A percentile compares a stretch with the other conserved stretches of the same genome.
These are phyloP conservation scores for Irpex sp. DNA, from an alignment of 1,284 basidiomycete genomes.

Conservation along the genomic window DNA sequence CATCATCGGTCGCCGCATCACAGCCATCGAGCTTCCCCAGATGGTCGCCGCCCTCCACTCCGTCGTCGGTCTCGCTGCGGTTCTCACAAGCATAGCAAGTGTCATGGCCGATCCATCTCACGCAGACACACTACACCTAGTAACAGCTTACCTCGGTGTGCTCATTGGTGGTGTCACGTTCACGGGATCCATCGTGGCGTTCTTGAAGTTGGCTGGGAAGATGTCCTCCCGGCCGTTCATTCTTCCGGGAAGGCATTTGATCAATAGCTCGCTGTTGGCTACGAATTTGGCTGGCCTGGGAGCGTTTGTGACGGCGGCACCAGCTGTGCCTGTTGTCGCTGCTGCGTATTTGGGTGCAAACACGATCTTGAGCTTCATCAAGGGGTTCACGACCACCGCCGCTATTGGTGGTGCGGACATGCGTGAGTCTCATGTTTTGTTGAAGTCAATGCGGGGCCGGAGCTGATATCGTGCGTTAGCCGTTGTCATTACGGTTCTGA, in stretches of 20 bases:
- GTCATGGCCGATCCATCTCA: slow-evolving; percentile 68
- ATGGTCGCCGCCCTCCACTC: slow-evolving; percentile 74
- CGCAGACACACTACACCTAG: slow-evolving; percentile 66
- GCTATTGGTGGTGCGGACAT: slow-evolving; percentile 88
- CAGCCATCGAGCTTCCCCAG: slow-evolving; percentile 82
- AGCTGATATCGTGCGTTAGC: slow-evolving; percentile 37
- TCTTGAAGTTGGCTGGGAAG: slow-evolving; percentile 78
- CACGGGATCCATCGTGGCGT: slow-evolving; percentile 84
- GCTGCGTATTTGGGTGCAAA: slow-evolving; percentile 75
- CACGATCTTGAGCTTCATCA: slow-evolving; percentile 72
- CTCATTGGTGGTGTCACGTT: slow-evolving; percentile 80
- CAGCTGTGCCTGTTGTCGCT: slow-evolving; percentile 66
- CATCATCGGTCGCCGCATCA: slow-evolving; percentile 76
- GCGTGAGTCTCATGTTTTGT: slow-evolving; percentile 50
- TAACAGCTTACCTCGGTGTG: slow-evolving; percentile 82
- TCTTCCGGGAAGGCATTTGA: slow-evolving; percentile 72
- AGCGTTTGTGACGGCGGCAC: slow-evolving; percentile 69
- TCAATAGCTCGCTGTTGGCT: slow-evolving; percentile 67
- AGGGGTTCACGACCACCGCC: slow-evolving; percentile 81
- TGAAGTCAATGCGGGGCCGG: not conserved
- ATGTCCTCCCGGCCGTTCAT: slow-evolving; percentile 71
- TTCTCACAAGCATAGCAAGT: slow-evolving; percentile 78
- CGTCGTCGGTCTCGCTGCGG: slow-evolving; percentile 83
- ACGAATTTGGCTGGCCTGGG: slow-evolving; percentile 70
- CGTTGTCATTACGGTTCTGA: slow-evolving; percentile 84